Evolutionary conservation across 2,329 filamentous ascomycete genomes (phyloP).

Genomic region (Ciborinia camelliae): DNA sequence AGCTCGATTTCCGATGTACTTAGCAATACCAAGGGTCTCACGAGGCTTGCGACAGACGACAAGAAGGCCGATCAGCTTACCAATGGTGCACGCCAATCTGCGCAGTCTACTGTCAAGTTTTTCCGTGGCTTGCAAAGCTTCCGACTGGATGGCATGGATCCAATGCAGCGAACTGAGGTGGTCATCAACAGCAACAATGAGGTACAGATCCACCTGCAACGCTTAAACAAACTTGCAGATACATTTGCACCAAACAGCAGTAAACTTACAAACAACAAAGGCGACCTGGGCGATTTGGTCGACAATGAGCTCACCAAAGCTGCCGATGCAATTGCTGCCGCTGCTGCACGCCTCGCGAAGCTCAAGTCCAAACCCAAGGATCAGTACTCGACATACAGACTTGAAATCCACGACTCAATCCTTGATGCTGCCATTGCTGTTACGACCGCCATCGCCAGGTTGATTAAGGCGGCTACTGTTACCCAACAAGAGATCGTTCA

Average conservation of each 20-base stretch:
- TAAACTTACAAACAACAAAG: conserved; percentile 73
- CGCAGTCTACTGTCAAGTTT: conserved; percentile 85
- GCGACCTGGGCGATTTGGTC: conserved; percentile 89
- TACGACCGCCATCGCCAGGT: conserved; percentile 85
- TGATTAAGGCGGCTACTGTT: conserved; percentile 90
- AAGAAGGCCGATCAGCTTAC: conserved; percentile 88
- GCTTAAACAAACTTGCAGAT: conserved; percentile 89
- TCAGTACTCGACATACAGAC: conserved; percentile 91
- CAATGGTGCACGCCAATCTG: conserved; percentile 77
- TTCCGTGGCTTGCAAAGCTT: conserved; percentile 94
- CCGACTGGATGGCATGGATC: conserved; percentile 84
- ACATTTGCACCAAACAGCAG: conserved; percentile 83
- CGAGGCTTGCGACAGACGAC: conserved; percentile 88
- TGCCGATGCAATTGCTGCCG: conserved; percentile 90
- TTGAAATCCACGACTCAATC: conserved; percentile 93
- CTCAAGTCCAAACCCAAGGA: conserved; percentile 96
- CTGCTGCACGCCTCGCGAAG: conserved; percentile 82
- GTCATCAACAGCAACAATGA: conserved; percentile 98
- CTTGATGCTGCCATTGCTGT: conserved; percentile 89
- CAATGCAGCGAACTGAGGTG: conserved; percentile 90
- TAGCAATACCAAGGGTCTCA: conserved; percentile 94
- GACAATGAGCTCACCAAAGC: conserved; percentile 90
- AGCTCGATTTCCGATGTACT: conserved; percentile 90
- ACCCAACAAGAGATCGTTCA: conserved; percentile 97
- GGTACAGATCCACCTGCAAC: conserved; percentile 89